phyloP scores from a whole-genome alignment of 305 asterid species.

The Solanum hybrid region DNA sequence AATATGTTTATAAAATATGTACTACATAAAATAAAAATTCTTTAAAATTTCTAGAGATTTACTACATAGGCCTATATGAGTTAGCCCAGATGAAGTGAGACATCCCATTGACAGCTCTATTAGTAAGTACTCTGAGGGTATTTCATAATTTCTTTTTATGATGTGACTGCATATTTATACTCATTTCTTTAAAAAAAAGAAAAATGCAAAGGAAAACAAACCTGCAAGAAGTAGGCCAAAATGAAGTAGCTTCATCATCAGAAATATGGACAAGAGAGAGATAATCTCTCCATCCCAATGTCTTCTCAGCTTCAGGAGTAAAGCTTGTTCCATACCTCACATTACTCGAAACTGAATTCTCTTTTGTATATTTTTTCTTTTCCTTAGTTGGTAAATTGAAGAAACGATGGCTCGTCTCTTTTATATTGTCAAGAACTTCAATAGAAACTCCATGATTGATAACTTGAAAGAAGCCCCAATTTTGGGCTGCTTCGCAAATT shows the following conservation, averaged over 20 bases:
- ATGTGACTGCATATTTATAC: neutral
- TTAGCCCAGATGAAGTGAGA: too few relatives aligned
- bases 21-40: too few relatives aligned
- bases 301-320: constrained; percentile 4
- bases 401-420: neutral
- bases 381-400: neutral
- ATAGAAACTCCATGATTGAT: neutral
- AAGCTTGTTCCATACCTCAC: neutral
- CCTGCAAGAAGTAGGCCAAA: constrained; percentile 8
- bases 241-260: neutral
- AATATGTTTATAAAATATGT: too few relatives aligned
- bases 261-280: neutral
- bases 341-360: neutral
- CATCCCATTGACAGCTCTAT: too few relatives aligned
- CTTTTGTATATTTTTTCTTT: neutral
- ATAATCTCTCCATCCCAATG: constrained; percentile 7
- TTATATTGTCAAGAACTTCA: neutral
- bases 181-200: neutral
- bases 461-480: neutral
- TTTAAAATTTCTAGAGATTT: too few relatives aligned
- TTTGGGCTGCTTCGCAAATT: neutral
- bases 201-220: neutral
- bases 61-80: too few relatives aligned
- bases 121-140: too few relatives aligned
- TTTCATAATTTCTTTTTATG: neutral